Base-by-base conservation (phyloP, 148 eudicot genomes). In the Cornus controversa region DNA sequence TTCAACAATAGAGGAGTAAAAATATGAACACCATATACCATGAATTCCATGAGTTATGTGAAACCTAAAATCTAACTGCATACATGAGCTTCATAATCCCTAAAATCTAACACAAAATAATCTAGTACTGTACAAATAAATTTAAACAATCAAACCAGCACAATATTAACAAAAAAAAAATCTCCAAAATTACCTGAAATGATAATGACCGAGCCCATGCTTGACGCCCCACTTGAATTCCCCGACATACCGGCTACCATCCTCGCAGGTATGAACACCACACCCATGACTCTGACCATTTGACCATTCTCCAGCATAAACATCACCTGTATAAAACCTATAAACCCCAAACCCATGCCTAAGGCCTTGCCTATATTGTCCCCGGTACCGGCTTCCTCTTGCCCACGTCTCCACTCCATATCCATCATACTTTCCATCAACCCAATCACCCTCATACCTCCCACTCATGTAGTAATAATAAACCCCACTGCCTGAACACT, bases 151-250 rank as follows among this genome's bases (percentile, higher is more conserved):
- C 36, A 9, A 40, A 40, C 45, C 45, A 40, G 45, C 10, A 40
- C 45, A 40, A 40, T 40, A 40, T 40, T 40, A 9, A 40, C 10
- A 40, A 40, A 40, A 40, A 9, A 40, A 5, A 66, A 47, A 34
- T 25, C 73, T 71, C 15, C 18, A 64, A 45, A 40, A 57, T 72
- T 90, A 94, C 98, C 98, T 94, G 83, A 90, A 94, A 81, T 94
- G 94, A 77, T 94, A 94, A 76, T 91, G 97, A 53, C 98, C 98
- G 80, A 94, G 91, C 22, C 98, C 98, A 83, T 94, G 98, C 90
- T 94, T 94, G 78, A 94, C 95, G 57, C 98, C 98, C 97, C 97
- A 90, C 84, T 94, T 94, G 86, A 92, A 94, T 70, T 94, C 98
- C 25, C 98, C 98, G 42, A 94, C 97, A 84, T 89, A 94, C 26